Evolutionary conservation across 805 yeast species (phyloP).

Genomic region (Torulaspora delbrueckii): DNA sequence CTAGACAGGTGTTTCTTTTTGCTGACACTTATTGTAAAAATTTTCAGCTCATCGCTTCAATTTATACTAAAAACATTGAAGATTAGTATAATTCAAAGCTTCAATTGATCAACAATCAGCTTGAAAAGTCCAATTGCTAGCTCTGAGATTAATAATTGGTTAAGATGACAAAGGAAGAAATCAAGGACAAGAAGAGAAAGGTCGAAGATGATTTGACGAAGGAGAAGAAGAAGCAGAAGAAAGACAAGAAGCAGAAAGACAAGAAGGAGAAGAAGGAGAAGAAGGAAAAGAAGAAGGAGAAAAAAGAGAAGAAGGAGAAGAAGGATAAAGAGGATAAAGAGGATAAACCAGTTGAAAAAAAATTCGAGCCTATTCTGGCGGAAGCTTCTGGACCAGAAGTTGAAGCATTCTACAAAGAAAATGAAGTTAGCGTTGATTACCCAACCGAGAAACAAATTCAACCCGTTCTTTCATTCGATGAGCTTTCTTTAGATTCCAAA

Average conservation of each 20-base stretch:
- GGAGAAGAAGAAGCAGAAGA: conserved; percentile 35
- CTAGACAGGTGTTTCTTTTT: not conserved
- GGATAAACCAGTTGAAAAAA: conserved; percentile 33
- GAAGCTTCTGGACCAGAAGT: conserved; percentile 50
- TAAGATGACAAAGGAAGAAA: conserved; percentile 37
- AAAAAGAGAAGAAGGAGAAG: conserved; percentile 28
- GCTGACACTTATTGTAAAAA: conserved; percentile 10
- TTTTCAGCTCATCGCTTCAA: conserved; percentile 16
- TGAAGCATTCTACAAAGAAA: conserved; percentile 56
- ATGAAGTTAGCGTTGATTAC: conserved; percentile 79
- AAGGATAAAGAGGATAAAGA: conserved; percentile 16
- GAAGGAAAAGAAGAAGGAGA: conserved; percentile 34
- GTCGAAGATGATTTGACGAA: conserved; percentile 32
- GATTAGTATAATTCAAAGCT: not conserved
- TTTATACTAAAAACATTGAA: not conserved
- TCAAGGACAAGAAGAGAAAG: conserved; percentile 40
- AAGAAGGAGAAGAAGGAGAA: conserved; percentile 33
- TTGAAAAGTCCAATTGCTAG: not conserved
- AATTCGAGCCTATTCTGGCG: conserved; percentile 30
- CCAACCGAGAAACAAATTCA: conserved; percentile 46
- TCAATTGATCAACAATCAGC: not conserved
- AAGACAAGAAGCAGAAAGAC: conserved; percentile 34
- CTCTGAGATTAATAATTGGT: not conserved
- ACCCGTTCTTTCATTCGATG: conserved; percentile 67
- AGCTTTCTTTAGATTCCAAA: conserved; percentile 51